These are phyloP conservation scores for Globisporangium viniferum DNA, from an alignment of 352 stramenopile genomes.

Conservation along the genomic window DNA sequence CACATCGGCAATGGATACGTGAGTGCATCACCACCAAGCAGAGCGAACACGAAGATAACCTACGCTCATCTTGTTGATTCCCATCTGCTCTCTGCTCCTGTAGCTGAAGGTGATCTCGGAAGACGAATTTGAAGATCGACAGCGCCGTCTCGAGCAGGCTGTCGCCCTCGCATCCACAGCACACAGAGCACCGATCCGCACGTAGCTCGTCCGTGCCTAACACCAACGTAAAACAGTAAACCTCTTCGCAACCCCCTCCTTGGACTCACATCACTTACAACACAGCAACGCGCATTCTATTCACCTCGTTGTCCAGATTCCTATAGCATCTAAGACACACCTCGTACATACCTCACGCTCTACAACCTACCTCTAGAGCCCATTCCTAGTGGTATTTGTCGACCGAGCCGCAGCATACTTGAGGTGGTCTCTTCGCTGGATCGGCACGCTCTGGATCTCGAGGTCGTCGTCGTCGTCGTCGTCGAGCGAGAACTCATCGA, in stretches of 20 bases:
- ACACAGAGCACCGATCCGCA: background rate
- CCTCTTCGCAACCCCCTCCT: background rate
- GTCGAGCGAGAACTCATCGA: conserved; percentile 72
- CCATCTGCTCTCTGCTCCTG: background rate
- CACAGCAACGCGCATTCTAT: background rate
- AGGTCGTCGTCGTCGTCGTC: conserved; percentile 34
- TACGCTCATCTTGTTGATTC: background rate
- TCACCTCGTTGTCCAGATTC: background rate
- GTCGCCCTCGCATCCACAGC: no score
- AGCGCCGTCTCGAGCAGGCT: background rate
- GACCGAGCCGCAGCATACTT: background rate
- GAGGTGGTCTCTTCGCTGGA: conserved; percentile 5
- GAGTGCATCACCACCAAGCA: conserved; percentile 6
- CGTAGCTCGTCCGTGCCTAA: background rate
- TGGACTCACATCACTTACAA: no score
- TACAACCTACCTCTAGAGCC: background rate
- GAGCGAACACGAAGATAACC: no score
- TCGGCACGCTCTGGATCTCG: conserved; percentile 12
- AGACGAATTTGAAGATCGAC: background rate
- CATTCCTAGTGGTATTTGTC: background rate
- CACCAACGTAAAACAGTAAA: background rate
- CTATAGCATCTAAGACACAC: background rate
- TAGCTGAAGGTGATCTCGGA: conserved; percentile 13
- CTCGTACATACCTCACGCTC: no score
- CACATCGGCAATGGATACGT: conserved; percentile 60